phyloP scores from a whole-genome alignment of 2,329 filamentous ascomycete species.

The Aschersonia sp. region DNA sequence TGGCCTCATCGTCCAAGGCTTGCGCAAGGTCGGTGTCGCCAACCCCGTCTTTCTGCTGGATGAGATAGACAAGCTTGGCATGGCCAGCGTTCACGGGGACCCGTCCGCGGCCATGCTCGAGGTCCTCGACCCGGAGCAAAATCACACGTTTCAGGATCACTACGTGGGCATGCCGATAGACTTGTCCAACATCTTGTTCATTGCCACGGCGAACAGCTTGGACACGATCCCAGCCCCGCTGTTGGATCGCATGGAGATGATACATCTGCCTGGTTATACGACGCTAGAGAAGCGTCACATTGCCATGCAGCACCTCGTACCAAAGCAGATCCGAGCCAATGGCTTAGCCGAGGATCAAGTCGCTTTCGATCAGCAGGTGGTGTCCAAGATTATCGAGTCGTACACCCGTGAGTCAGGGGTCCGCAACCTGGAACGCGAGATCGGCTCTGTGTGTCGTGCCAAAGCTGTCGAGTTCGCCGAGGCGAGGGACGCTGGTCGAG shows the following conservation, averaged over 20 bases:
- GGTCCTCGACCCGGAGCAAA: constrained; percentile 93
- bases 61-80: constrained; percentile 94
- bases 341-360: constrained; percentile 68
- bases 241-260: constrained; percentile 93
- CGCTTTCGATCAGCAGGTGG: constrained; percentile 62
- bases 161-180: constrained; percentile 94
- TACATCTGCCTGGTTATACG: constrained; percentile 86
- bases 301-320: constrained; percentile 80
- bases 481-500: constrained; percentile 58
- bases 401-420: constrained; percentile 96
- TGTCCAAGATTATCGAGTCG: constrained; percentile 88
- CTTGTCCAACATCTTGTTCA: constrained; percentile 91
- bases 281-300: constrained; percentile 96
- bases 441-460: constrained; percentile 83
- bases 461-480: constrained; percentile 94
- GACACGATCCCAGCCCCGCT: constrained; percentile 92
- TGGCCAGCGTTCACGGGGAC: constrained; percentile 84
- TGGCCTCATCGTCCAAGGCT: constrained; percentile 78
- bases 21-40: constrained; percentile 89
- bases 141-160: constrained; percentile 87
- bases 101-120: constrained; percentile 96
- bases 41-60: constrained; percentile 94
- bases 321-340: constrained; percentile 87
- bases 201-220: constrained; percentile 87
- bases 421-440: constrained; percentile 87